Base-by-base conservation (phyloP, 228 moss, liverwort and hornwort species). In the Sphagnum magellanicum region DNA sequence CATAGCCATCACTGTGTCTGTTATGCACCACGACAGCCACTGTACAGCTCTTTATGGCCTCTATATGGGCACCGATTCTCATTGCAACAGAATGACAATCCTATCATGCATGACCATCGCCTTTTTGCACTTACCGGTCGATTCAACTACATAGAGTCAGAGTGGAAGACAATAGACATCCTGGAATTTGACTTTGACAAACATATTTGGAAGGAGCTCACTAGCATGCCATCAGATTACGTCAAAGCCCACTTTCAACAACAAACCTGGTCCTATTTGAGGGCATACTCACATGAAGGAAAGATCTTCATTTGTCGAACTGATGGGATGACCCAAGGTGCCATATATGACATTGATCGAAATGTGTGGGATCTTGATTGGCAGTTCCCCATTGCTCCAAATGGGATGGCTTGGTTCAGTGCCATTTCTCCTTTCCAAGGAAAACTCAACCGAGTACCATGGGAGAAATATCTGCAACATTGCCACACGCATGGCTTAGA, bases 21-120 rank as follows among this genome's bases (percentile, higher is more conserved):
- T 8, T 49, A 78, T 0, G 76, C 81, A 57, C 85, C 81, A 0
- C 63, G 73, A 0, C 73, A 69, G 4, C 78, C 81, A 4, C 79
- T 81, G 0, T 79, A 81, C 70, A 85, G 76, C 76, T 85, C 85
- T 0, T 4, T 81, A 0, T 85, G 81, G 81, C 85, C 81, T 5
- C 58, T 79, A 6, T 76, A 78, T 70, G 67, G 78, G 4, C 76
- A 81, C 3, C 57, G 0, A 55, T 12, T 8, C 1, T 12, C 55
- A 8, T 12, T 61, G 0, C 74, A 74, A 12, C 55, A 50, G 0
- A 48, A 76, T 66, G 74, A 74, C 71, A 32, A 32, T 32, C 81
- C 81, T 14, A 81, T 72, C 51, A 78, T 81, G 81, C 85, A 81
- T 5, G 78, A 79, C 4, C 81, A 85, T 59, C 81, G 79, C 4